Base-by-base conservation (phyloP, 768 basidiomycete genomes). In the Cyclocybe aegerita region DNA sequence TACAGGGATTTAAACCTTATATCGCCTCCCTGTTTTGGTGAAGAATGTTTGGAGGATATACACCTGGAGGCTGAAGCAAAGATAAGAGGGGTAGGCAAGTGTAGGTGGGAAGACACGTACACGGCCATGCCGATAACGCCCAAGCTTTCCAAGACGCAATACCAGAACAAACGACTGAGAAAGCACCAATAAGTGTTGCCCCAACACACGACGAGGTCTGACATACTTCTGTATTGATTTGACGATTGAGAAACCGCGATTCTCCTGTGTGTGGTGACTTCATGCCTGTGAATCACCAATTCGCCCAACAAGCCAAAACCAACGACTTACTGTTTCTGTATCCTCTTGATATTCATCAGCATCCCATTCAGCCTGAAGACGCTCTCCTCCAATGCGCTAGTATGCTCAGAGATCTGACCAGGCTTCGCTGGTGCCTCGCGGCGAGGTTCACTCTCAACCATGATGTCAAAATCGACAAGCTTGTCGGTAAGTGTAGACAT, bases 371-470 rank as follows among this genome's bases (percentile, higher is more conserved):
- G 74, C 48, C 92, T 83, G 73, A 92, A 98, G 45, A 98, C 87
- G 65, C 92, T 95, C 75, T 99, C 97, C 70, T 98, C 96, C 49
- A 99, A 73, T 8, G 89, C 84, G 46, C 82, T 90, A 17, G 97
- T 98, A 58, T 98, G 97, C 53, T 98, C 95, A 9, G 88, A 75
- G 34, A 99, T 83, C 67, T 93, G 90, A 10, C 86, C 86, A 4
- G 89, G 81, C 66, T 93, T 95, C 7, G 88, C 91, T 2, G 94
- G 90, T 2, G 93, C 80, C 61, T 93, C 87, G 44, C 93, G 77
- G 44, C 97, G 77, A 1, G 97, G 97, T 65, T 98, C 96, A 53
- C 89, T 93, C 78, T 99, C 97, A 41, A 93, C 93, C 93, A 98
- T 95, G 70, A 99, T 98, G 68, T 92, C 89, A 65, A 93, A 90